A percentile compares a stretch with the other conserved stretches of the same genome.
Conservation (phyloP, 2,329 filamentous ascomycete species). For the Lasiodiplodia citricola region DNA sequence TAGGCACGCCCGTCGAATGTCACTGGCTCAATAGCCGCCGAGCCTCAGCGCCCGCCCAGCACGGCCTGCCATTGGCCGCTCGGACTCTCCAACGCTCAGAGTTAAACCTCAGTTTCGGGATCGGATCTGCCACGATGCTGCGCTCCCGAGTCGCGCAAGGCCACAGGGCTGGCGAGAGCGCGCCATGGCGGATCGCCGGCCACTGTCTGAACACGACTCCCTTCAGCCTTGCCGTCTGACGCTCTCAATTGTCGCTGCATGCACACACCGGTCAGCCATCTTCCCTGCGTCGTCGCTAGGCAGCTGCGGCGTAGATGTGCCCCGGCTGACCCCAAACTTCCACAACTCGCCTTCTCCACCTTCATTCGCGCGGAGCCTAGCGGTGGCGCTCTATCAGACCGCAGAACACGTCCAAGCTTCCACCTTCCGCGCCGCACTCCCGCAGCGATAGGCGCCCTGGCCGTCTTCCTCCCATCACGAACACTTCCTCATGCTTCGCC, state of each 20-base stretch:
- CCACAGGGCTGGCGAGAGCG: conserved; percentile 6
- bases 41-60: not conserved
- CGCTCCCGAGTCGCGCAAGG: conserved; percentile 9
- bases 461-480: not conserved
- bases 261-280: not conserved
- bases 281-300: not conserved
- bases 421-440: not conserved
- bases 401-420: conserved; percentile 6
- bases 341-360: not conserved
- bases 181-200: not conserved
- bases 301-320: not conserved
- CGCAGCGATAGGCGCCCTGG: conserved; percentile 4
- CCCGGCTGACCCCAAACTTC: conserved; percentile 7
- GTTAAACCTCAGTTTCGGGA: conserved; percentile 15
- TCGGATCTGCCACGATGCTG: conserved; percentile 18
- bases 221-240: not conserved
- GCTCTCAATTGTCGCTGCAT: not conserved
- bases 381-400: not conserved
- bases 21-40: conserved; percentile 13
- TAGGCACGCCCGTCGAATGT: not conserved
- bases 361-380: not conserved
- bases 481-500: not conserved
- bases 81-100: not conserved
- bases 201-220: not conserved
- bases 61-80: not conserved